Evolutionary conservation across 805 yeast species (phyloP), one percentile per base, ranked within the genome.

Genomic region (Kazachstania psychrophila): DNA sequence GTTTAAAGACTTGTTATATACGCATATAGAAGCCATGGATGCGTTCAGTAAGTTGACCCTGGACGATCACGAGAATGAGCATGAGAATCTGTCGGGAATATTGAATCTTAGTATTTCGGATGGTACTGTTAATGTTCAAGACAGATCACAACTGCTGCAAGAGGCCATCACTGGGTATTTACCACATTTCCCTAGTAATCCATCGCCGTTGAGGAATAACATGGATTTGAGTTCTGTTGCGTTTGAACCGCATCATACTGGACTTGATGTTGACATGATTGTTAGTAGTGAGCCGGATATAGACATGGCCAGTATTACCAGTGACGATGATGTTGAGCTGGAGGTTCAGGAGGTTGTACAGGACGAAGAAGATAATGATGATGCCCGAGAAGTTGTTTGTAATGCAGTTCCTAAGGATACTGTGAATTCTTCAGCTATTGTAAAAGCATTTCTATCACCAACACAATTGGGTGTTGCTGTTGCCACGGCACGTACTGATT

Each of bases 131-230:
- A 42, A 39, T 20, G 33, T n/a, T 28, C 13, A 28, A 26, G 4
- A 41, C 34, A 8, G 11, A 31, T 20, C 17, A 18, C 5, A 16
- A 12, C 28, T 50, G 8, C 33, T 51, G 23, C 45, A 43, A 13
- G 39, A 42, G n/a, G 32, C 49, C 3, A 37, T 47, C 15, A 42
- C 41, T 28, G 41, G 37, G 18, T 41, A 35, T 16, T 37, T 44
- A 41, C 45, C 45, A 3, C 44, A 44, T 37, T 36, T 37, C 16
- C 51, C 51, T 14, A 28, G 27, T 6, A 36, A 40, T 23, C 48
- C 48, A 9, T 47, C 48, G 6, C 51, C 49, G 7, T 32, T 46
- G 33, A 36, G 45, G 29, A 28, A 34, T 28, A 34, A 44, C n/a
- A 23, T 48, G 16, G 33, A 38, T 32, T 36, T 37, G 18, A 28